These are phyloP conservation scores for Hirsutella rhossiliensis DNA, from an alignment of 2,329 filamentous ascomycete species.

Conservation along the genomic window DNA sequence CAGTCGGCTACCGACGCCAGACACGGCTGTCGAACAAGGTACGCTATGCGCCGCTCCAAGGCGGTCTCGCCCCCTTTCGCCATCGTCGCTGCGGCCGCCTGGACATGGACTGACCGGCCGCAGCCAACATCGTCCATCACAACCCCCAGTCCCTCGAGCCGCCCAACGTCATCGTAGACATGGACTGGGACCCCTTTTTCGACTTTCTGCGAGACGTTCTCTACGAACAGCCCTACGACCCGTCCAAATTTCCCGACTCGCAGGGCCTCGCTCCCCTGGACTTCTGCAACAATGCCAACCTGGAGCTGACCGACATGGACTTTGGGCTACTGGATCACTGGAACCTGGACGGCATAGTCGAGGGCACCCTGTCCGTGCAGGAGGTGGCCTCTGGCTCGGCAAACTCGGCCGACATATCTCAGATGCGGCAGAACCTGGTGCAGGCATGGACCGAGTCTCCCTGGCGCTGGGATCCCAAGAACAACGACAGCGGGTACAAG, in stretches of 20 bases:
- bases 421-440: constrained; percentile 34
- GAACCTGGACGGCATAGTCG: constrained; percentile 27
- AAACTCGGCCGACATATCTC: constrained; percentile 27
- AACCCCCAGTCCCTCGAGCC: constrained; percentile 2
- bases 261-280: constrained; percentile 33
- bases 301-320: constrained; percentile 40
- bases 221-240: constrained; percentile 30
- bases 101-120: not conserved
- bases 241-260: constrained; percentile 21
- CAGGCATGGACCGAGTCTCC: constrained; percentile 37
- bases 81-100: not conserved
- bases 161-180: constrained; percentile 10
- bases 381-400: constrained; percentile 16
- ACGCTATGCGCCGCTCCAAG: not conserved
- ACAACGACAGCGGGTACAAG: constrained; percentile 28
- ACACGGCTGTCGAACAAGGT: constrained; percentile 18
- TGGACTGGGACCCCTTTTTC: constrained; percentile 29
- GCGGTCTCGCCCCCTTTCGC: too few relatives aligned
- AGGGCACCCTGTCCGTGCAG: constrained; percentile 8
- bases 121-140: constrained; percentile 4
- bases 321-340: constrained; percentile 38
- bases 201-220: constrained; percentile 39
- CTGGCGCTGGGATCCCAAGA: constrained; percentile 36
- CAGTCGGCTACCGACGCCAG: constrained; percentile 21
- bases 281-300: constrained; percentile 35